A percentile compares a stretch with the other conserved stretches of the same genome.
Evolutionary conservation across 768 basidiomycete genomes (phyloP).

Genomic region (Tulasnella sp.): DNA sequence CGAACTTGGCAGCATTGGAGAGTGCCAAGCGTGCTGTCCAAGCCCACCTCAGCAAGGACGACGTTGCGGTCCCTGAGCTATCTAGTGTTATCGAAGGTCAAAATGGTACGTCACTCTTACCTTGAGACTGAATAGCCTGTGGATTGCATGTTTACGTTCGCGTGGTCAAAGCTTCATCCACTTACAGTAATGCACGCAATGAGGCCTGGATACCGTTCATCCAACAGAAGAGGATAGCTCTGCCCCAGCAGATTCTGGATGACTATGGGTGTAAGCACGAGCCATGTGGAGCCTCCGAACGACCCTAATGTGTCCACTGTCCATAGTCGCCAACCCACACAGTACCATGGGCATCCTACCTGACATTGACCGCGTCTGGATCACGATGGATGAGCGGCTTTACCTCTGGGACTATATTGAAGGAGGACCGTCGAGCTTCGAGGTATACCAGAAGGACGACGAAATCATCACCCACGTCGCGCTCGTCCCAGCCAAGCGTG

Average conservation of each 20-base stretch:
- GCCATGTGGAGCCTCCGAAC: background rate
- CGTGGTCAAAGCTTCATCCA: constrained; percentile 17
- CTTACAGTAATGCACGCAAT: constrained; percentile 17
- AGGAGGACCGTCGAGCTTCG: constrained; percentile 30
- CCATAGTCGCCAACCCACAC: constrained; percentile 4
- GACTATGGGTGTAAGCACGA: constrained; percentile 9
- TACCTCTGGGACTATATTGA: constrained; percentile 96
- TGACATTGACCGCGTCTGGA: constrained; percentile 91
- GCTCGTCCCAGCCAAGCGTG: constrained; percentile 71
- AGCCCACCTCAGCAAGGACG: background rate
- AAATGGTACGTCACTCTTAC: background rate
- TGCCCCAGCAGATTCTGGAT: constrained; percentile 17
- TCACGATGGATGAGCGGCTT: constrained; percentile 86
- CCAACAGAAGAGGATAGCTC: constrained; percentile 9
- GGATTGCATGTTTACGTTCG: background rate
- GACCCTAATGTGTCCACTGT: background rate
- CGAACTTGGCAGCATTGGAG: constrained; percentile 9
- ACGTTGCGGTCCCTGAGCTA: background rate
- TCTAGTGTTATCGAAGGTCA: background rate
- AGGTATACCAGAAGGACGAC: constrained; percentile 45
- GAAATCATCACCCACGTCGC: constrained; percentile 85
- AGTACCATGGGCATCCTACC: constrained; percentile 68
- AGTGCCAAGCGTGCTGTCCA: constrained; percentile 4
- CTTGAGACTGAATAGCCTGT: no score
- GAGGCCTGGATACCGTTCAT: constrained; percentile 20